These are phyloP conservation scores for Candida koratica DNA, from an alignment of 805 yeast genomes.

Conservation along the genomic window DNA sequence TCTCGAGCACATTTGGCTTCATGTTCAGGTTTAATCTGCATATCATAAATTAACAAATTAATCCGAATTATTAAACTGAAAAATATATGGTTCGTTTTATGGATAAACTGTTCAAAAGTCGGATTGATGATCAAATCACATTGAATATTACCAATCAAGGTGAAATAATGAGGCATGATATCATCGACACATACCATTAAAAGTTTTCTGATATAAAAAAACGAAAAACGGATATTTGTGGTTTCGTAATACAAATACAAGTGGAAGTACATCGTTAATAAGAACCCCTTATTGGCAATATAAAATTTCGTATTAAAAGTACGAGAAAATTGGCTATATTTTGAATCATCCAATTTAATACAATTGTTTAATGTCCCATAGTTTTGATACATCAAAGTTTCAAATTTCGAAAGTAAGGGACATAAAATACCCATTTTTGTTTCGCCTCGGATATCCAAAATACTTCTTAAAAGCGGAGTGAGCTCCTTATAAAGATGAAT, in stretches of 20 bases:
- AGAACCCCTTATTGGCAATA: conserved; percentile 28
- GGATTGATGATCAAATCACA: conserved; percentile 40
- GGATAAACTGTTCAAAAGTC: conserved; percentile 26
- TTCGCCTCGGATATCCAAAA: conserved; percentile 38
- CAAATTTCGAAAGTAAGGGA: conserved; percentile 32
- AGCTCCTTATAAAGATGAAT: conserved; percentile 25
- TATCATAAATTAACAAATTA: conserved; percentile 25
- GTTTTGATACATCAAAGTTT: conserved; percentile 23
- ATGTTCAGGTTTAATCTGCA: conserved; percentile 22
- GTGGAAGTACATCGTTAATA: conserved; percentile 39
- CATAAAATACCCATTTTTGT: conserved; percentile 38
- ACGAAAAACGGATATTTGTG: conserved; percentile 32
- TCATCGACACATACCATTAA: conserved; percentile 26
- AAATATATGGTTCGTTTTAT: conserved; percentile 28
- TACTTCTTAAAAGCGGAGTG: conserved; percentile 30
- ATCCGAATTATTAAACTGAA: conserved; percentile 29
- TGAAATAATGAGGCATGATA: conserved; percentile 34
- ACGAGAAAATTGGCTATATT: conserved; percentile 11
- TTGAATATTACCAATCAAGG: conserved; percentile 30
- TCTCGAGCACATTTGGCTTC: conserved; percentile 16
- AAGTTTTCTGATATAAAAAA: conserved; percentile 35
- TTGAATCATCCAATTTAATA: conserved; percentile 12
- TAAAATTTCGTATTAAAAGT: conserved; percentile 24
- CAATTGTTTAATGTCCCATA: conserved; percentile 27
- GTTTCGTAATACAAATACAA: conserved; percentile 38